Conservation (phyloP, 768 basidiomycete genomes). For the Clavulina sp. region DNA sequence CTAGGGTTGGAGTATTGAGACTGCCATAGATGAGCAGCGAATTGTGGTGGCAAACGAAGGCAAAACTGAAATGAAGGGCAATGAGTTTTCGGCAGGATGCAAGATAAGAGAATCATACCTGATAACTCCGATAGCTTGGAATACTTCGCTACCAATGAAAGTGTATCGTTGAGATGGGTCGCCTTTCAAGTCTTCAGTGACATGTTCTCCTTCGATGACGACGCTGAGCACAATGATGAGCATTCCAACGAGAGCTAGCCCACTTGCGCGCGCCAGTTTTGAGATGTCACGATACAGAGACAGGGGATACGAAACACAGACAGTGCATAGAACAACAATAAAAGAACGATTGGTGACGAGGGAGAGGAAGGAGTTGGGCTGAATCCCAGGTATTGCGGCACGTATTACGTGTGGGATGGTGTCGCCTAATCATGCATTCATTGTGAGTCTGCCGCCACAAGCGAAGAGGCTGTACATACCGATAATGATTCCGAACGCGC, state of each 20-base stretch:
- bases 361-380: constrained; percentile 51
- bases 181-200: constrained; percentile 56
- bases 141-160: constrained; percentile 60
- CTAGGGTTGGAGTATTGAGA: constrained; percentile 80
- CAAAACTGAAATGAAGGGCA: constrained; percentile 35
- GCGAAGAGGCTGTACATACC: constrained; percentile 19
- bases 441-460: constrained; percentile 1
- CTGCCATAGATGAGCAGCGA: constrained; percentile 92
- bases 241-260: constrained; percentile 86
- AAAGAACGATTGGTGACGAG: constrained; percentile 75
- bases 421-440: constrained; percentile 39
- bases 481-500: constrained; percentile 94
- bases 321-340: constrained; percentile 73
- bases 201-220: constrained; percentile 63
- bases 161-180: constrained; percentile 58
- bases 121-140: constrained; percentile 95
- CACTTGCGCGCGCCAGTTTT: constrained; percentile 84
- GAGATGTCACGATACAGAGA: constrained; percentile 95
- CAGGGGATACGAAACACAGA: constrained; percentile 82
- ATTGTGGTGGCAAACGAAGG: constrained; percentile 97
- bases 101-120: constrained; percentile 18
- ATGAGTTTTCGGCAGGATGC: constrained; percentile 1
- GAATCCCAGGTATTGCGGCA: constrained; percentile 53
- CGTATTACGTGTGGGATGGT: constrained; percentile 90
- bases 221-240: constrained; percentile 78